phyloP scores from a whole-genome alignment of 169 alveolate species.

The Plasmodium blacklocki region DNA sequence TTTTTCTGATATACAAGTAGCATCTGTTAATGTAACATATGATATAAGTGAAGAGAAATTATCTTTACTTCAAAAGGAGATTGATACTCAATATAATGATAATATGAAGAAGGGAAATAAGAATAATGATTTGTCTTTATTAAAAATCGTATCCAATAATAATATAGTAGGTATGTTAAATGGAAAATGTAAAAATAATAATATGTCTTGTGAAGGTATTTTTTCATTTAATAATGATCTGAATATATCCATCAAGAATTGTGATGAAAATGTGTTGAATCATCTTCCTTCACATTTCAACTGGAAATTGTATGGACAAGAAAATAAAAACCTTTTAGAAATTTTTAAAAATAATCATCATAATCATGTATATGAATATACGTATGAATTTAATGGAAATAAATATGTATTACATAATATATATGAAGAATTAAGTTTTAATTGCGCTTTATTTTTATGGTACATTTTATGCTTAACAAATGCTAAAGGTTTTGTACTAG shows the following conservation, averaged over 20 bases:
- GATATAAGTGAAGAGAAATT: too few species aligned
- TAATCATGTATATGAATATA: background rate
- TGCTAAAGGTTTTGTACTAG: slow-evolving; percentile 68
- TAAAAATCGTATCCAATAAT: background rate
- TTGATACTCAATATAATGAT: background rate
- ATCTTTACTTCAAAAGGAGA: background rate
- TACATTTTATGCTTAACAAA: slow-evolving; percentile 59
- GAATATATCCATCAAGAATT: slow-evolving; percentile 12
- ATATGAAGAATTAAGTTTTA: slow-evolving; percentile 70
- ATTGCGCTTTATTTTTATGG: slow-evolving; percentile 67
- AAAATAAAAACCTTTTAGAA: background rate
- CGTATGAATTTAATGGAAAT: slow-evolving; percentile 16
- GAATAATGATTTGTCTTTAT: background rate
- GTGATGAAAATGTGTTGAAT: slow-evolving; percentile 16
- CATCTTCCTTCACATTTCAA: slow-evolving; percentile 33
- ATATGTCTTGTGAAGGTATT: background rate
- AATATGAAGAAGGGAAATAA: background rate
- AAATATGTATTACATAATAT: slow-evolving; percentile 33
- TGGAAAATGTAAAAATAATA: background rate
- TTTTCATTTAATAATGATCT: slow-evolving; percentile 40
- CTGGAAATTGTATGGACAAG: slow-evolving; percentile 12
- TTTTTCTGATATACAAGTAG: slow-evolving; percentile 65
- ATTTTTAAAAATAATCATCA: slow-evolving; percentile 29
- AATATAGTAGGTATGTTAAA: background rate
- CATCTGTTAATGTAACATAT: slow-evolving; percentile 29